phyloP scores from a whole-genome alignment of 2,329 filamentous ascomycete genomes.

The Colletotrichum incanum region DNA sequence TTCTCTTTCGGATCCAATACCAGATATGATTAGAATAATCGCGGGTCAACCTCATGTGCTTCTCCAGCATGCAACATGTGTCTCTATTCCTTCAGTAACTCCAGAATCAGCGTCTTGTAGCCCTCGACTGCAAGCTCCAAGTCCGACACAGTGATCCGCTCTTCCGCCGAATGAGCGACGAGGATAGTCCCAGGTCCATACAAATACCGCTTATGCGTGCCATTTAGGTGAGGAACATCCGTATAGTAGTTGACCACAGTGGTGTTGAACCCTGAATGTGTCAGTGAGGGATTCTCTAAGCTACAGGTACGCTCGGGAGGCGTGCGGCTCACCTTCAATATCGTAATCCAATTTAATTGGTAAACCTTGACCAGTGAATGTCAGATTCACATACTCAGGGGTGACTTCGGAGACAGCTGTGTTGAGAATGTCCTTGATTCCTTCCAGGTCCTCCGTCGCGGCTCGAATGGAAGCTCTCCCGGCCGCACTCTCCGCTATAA shows the following conservation, averaged over 20 bases:
- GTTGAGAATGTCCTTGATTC: constrained; percentile 69
- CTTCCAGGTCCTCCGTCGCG: constrained; percentile 78
- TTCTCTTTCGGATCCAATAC: too few species aligned
- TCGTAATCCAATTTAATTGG: constrained; percentile 85
- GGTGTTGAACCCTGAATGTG: constrained; percentile 77
- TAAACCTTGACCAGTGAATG: constrained; percentile 78
- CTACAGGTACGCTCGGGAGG: neutral
- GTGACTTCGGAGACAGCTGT: constrained; percentile 68
- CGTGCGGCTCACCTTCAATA: constrained; percentile 73
- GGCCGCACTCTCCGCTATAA: constrained; percentile 82
- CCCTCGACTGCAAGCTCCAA: constrained; percentile 84
- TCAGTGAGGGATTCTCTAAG: constrained; percentile 34
- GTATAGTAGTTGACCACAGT: constrained; percentile 94
- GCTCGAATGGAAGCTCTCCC: constrained; percentile 82
- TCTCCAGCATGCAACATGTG: too few species aligned
- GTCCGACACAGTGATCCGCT: constrained; percentile 82
- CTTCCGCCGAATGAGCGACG: constrained; percentile 89
- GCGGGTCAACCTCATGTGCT: too few species aligned
- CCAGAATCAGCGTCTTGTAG: constrained; percentile 79
- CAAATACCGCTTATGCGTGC: constrained; percentile 77
- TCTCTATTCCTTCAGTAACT: constrained; percentile 57
- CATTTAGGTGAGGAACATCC: constrained; percentile 84
- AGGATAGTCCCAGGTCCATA: constrained; percentile 83
- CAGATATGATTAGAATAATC: too few species aligned
- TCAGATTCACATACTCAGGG: constrained; percentile 72